These are phyloP conservation scores for Daedaleopsis sinensis DNA, from an alignment of 768 basidiomycete species.

Conservation along the genomic window DNA sequence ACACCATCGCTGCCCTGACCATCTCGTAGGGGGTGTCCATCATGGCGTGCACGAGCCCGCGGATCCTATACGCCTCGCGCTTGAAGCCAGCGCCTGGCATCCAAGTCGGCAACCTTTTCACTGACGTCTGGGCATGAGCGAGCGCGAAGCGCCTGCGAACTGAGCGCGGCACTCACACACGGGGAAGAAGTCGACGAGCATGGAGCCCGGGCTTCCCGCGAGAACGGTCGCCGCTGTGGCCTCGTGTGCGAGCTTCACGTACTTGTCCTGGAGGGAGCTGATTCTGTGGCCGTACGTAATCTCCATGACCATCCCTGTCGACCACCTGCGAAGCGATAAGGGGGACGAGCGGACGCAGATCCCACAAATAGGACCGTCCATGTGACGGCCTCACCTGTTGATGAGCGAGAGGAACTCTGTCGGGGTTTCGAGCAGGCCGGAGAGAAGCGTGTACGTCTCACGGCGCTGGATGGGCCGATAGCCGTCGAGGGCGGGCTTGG, in stretches of 20 bases:
- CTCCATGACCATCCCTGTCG: slow-evolving; percentile 34
- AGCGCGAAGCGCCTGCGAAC: not conserved
- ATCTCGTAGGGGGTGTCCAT: slow-evolving; percentile 24
- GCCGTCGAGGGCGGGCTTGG: slow-evolving; percentile 13
- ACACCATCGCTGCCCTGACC: slow-evolving; percentile 21
- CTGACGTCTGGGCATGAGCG: slow-evolving; percentile 10
- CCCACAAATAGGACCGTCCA: not conserved
- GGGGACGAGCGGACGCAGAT: not conserved
- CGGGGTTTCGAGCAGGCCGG: slow-evolving; percentile 30
- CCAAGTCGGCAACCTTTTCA: slow-evolving; percentile 27
- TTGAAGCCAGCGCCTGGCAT: slow-evolving; percentile 29
- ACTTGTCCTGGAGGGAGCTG: slow-evolving; percentile 32
- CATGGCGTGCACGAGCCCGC: slow-evolving; percentile 12
- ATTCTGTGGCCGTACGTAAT: slow-evolving; percentile 37
- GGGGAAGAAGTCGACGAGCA: slow-evolving; percentile 40
- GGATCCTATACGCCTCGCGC: slow-evolving; percentile 17
- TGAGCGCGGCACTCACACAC: slow-evolving; percentile 25
- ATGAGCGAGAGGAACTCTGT: slow-evolving; percentile 30
- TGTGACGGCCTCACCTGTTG: slow-evolving; percentile 23
- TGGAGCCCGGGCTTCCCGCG: slow-evolving; percentile 29
- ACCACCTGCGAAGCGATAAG: slow-evolving; percentile 25
- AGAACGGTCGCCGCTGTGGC: slow-evolving; percentile 26
- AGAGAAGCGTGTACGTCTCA: slow-evolving; percentile 31
- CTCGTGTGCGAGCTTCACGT: slow-evolving; percentile 32
- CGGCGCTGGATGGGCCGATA: slow-evolving; percentile 29